Base-by-base conservation (phyloP, 176 grass and related monocot species). In the Metroxylon sagu region DNA sequence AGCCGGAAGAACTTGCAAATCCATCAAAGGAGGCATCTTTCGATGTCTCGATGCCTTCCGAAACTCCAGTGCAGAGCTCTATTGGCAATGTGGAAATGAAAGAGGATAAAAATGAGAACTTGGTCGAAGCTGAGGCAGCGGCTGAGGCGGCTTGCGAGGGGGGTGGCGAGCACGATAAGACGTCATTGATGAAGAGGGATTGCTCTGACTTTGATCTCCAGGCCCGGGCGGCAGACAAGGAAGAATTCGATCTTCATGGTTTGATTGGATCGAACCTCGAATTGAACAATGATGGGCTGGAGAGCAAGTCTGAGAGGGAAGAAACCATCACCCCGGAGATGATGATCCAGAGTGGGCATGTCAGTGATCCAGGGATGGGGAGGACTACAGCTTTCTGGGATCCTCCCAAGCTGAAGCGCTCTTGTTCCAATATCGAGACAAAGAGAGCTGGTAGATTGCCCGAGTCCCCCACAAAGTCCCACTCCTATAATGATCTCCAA, bases 391-490 rank as follows among this genome's bases (percentile, higher is more conserved):
- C 14, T 3, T 72, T 64, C 5, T 14, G 50, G 23, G 69, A 53
- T 19, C 66, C 63, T 0, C 16, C 78, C 15, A 67, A 35, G 67
- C 75, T 97, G 65, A 68, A 75, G 28, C 83, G 92, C 29, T 97
- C 87, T 3, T 88, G 92, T 72, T 97, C 87, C 65, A 97, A 97
- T 73, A 97, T 97, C 25, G 92, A 97, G 75, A 85, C 86, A 60
- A 76, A 77, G 73, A 74, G 80, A 74, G 56, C 64, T 15, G 30
- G 70, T 68, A 74, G 49, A 55, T 60, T 63, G 66, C 69, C 67
- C 53, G 71, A 70, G 29, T 80, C 26, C 27, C 82, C 82, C 25
- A 76, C 43, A 25, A 97, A 78, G 67, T 85, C 75, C 12, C 69
- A 74, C 52, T 91, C 87, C 16, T 85, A 88, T 50, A 60, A 71